phyloP scores from a whole-genome alignment of 2,329 filamentous ascomycete genomes.

The Bretziella fagacearum region DNA sequence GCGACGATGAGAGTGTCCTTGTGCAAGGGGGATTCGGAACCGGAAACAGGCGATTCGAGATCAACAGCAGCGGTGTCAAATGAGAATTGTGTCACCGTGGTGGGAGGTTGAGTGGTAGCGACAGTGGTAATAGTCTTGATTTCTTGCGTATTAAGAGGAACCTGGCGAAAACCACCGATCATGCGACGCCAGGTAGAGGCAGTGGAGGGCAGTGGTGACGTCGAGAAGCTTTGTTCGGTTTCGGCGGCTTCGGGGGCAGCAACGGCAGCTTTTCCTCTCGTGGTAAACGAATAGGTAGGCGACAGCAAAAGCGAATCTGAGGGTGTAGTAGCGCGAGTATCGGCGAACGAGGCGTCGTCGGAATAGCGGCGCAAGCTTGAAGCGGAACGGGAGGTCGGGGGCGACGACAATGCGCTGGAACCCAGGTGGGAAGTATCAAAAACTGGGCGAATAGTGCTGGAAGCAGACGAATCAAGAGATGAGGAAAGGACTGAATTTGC shows the following conservation, averaged over 20 bases:
- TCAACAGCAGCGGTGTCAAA: slow-evolving; percentile 21
- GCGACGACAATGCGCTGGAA: slow-evolving; percentile 13
- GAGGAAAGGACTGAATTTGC: slow-evolving; percentile 13
- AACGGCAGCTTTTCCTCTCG: slow-evolving; percentile 3
- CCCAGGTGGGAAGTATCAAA: slow-evolving; percentile 12
- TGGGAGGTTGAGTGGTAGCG: slow-evolving; percentile 3
- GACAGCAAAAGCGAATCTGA: slow-evolving; percentile 8
- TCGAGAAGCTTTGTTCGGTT: background rate
- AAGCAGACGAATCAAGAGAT: slow-evolving; percentile 11
- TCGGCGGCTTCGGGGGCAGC: slow-evolving; percentile 2
- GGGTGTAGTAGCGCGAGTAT: slow-evolving; percentile 10
- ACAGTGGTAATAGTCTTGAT: slow-evolving; percentile 10
- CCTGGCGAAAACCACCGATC: slow-evolving; percentile 37
- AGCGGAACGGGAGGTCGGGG: slow-evolving; percentile 7
- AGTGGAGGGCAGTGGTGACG: slow-evolving; percentile 20
- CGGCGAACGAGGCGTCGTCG: slow-evolving; percentile 5
- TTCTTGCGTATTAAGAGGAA: slow-evolving; percentile 24
- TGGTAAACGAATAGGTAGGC: slow-evolving; percentile 2
- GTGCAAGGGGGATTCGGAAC: slow-evolving; percentile 16
- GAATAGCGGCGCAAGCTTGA: slow-evolving; percentile 12
- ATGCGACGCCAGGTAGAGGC: slow-evolving; percentile 34
- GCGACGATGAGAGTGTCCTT: slow-evolving; percentile 1
- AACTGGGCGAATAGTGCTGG: slow-evolving; percentile 13
- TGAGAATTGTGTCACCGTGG: slow-evolving; percentile 16
- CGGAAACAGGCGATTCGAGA: slow-evolving; percentile 16